phyloP scores from a whole-genome alignment of 257 asterid species.

The Parsonsia alboflavescens region DNA sequence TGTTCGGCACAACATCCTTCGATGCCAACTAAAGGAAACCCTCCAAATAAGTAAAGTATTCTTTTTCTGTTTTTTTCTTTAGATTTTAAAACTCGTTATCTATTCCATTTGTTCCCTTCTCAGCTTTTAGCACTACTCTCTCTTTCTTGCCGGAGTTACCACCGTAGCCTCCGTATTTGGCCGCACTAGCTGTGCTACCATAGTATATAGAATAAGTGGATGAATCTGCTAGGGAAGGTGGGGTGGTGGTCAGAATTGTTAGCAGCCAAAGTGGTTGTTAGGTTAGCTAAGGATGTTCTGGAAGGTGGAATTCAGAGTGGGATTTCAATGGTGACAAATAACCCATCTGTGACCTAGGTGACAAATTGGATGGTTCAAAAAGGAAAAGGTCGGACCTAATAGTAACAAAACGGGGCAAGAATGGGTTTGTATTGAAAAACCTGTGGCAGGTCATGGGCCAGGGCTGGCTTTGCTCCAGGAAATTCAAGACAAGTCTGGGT shows the following conservation, averaged over 20 bases:
- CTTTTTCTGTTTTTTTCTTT: slow-evolving; percentile 71
- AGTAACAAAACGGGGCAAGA: no score
- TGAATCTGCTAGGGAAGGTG: slow-evolving; percentile 49
- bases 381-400: no score
- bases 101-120: no score
- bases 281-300: slow-evolving; percentile 29
- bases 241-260: slow-evolving; percentile 48
- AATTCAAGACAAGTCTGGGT: no score
- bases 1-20: no score
- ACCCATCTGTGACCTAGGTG: no score
- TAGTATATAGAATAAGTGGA: slow-evolving; percentile 59
- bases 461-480: no score
- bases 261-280: slow-evolving; percentile 58
- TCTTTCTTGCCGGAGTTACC: slow-evolving; percentile 84
- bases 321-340: no score
- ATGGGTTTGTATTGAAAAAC: no score
- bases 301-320: slow-evolving; percentile 37
- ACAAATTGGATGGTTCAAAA: no score
- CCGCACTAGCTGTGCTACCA: slow-evolving; percentile 97
- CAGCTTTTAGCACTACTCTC: slow-evolving; percentile 61
- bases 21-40: no score
- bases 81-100: slow-evolving; percentile 93
- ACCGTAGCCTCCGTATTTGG: slow-evolving; percentile 90
- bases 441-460: no score
- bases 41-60: slow-evolving; percentile 66